Percentiles rank a stretch among this genome's conserved stretches.
Conservation (phyloP, 2,329 filamentous ascomycete species). For the Domatiomyces globalis region DNA sequence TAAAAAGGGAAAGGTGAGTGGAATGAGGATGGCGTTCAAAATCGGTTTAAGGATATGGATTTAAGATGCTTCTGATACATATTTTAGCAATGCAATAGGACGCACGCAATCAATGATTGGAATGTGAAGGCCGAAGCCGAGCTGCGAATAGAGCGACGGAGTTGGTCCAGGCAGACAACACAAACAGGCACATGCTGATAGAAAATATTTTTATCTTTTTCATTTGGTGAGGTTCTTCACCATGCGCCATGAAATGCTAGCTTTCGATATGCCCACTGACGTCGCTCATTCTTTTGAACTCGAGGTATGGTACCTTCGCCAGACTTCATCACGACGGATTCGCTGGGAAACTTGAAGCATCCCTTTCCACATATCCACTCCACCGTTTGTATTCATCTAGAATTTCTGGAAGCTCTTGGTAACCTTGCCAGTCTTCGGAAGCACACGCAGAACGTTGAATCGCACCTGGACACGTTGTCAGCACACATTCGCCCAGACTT, state of each 20-base stretch:
- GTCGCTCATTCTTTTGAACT: neutral
- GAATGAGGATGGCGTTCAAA: too few species aligned
- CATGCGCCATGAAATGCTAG: neutral
- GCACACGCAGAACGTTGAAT: constrained; percentile 98
- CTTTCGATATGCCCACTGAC: neutral
- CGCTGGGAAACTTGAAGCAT: constrained; percentile 15
- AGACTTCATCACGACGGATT: neutral
- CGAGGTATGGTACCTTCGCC: neutral
- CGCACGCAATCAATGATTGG: constrained; percentile 13
- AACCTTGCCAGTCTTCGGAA: constrained; percentile 90
- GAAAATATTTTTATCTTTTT: neutral
- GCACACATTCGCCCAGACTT: neutral
- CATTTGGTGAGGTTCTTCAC: neutral
- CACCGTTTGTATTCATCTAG: constrained; percentile 42
- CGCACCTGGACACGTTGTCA: constrained; percentile 52
- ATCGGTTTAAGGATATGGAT: too few species aligned
- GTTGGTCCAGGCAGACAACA: neutral
- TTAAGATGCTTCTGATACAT: too few species aligned
- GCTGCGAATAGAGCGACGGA: constrained; percentile 13
- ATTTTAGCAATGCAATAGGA: too few species aligned
- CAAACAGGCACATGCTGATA: neutral
- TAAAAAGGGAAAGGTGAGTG: too few species aligned
- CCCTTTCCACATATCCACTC: constrained; percentile 12
- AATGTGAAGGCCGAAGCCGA: constrained; percentile 16
- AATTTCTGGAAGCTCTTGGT: constrained; percentile 99